A percentile compares a stretch with the other conserved stretches of the same genome.
Conservation (phyloP, 192 early-diverging fungal genomes). For the Podila epigama region DNA sequence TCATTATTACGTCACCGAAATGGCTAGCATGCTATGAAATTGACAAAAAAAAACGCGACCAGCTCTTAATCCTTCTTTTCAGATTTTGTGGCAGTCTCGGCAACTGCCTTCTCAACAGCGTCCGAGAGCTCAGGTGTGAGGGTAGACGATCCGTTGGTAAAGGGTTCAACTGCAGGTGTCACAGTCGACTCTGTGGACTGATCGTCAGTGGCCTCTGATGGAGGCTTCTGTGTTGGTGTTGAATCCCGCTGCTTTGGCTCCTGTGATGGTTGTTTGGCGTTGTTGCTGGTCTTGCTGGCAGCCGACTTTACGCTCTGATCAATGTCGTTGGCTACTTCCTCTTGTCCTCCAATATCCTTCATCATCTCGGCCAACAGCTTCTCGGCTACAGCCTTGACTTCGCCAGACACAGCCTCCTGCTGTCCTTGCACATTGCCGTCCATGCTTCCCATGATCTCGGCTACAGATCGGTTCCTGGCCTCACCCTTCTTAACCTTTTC, state of each 20-base stretch:
- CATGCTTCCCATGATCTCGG: slow-evolving; percentile 17
- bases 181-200: slow-evolving; percentile 32
- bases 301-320: too few species aligned
- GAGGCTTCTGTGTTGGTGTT: slow-evolving; percentile 5
- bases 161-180: slow-evolving; percentile 22
- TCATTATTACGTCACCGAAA: too few species aligned
- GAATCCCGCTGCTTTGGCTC: slow-evolving; percentile 2
- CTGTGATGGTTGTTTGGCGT: slow-evolving; percentile 8
- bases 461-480: slow-evolving; percentile 47
- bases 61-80: slow-evolving; percentile 5
- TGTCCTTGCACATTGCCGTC: not conserved
- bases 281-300: not conserved
- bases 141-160: slow-evolving; percentile 17
- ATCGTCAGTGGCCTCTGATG: not conserved
- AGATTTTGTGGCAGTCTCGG: slow-evolving; percentile 24
- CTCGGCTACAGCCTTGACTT: slow-evolving; percentile 43
- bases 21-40: not conserved
- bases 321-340: slow-evolving; percentile 14
- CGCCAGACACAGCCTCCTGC: slow-evolving; percentile 17
- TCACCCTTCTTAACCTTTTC: slow-evolving; percentile 48
- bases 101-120: slow-evolving; percentile 33
- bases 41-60: not conserved
- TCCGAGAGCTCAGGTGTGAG: slow-evolving; percentile 28
- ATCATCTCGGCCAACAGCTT: slow-evolving; percentile 46
- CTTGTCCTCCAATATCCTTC: slow-evolving; percentile 42